phyloP scores from a whole-genome alignment of 495 filamentous ascomycete genomes.

The Aspergillus ellipticus region DNA sequence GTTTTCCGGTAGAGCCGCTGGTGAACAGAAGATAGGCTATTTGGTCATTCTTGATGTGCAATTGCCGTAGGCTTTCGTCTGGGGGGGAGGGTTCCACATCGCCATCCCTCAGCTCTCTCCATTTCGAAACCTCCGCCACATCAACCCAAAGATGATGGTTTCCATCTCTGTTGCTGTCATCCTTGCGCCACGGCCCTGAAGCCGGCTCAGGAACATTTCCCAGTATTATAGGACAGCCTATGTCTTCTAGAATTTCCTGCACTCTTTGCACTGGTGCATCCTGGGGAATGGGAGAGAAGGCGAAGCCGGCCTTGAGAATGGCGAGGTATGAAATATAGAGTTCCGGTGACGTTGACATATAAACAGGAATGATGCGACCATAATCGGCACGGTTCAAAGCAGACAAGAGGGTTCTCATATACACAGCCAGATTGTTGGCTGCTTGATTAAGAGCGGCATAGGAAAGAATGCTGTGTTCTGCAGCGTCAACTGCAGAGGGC shows the following conservation, averaged over 20 bases:
- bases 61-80: background rate
- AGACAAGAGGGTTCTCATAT: conserved; percentile 15
- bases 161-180: background rate
- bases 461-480: conserved; percentile 22
- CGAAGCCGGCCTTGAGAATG: conserved; percentile 68
- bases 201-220: conserved; percentile 16
- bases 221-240: conserved; percentile 54
- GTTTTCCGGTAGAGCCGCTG: conserved; percentile 76
- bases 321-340: conserved; percentile 70
- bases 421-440: conserved; percentile 19
- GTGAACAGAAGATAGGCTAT: conserved; percentile 86
- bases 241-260: conserved; percentile 63
- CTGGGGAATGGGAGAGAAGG: conserved; percentile 71
- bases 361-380: conserved; percentile 57
- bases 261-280: conserved; percentile 70
- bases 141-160: conserved; percentile 23
- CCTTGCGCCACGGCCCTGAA: conserved; percentile 1
- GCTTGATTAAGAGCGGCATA: conserved; percentile 22
- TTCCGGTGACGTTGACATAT: conserved; percentile 62
- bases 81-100: background rate
- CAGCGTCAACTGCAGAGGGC: conserved; percentile 5
- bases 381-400: background rate
- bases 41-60: conserved; percentile 30
- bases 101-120: conserved; percentile 13
- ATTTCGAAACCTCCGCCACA: conserved; percentile 19